phyloP scores from a whole-genome alignment of 2,329 filamentous ascomycete species.

The Ambrosiella cleistominuta region DNA sequence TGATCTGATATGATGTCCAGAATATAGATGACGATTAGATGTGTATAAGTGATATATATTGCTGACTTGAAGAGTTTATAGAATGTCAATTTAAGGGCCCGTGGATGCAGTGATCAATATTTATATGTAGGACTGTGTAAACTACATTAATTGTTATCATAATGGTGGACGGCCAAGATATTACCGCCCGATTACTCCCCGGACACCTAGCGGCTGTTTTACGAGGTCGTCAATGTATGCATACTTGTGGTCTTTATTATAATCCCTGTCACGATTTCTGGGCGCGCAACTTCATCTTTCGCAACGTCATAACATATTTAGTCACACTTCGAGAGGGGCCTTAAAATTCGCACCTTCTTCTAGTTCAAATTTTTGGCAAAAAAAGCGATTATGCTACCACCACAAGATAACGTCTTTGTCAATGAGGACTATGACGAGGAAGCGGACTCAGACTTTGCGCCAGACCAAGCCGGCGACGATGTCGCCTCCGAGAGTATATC shows the following conservation, averaged over 20 bases:
- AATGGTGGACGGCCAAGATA: not conserved
- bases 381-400: not conserved
- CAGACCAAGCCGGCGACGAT: conserved; percentile 33
- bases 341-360: not conserved
- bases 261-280: not conserved
- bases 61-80: no score
- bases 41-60: no score
- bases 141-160: not conserved
- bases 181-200: not conserved
- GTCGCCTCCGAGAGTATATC: conserved; percentile 15
- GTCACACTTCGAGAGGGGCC: not conserved
- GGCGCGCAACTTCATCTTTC: not conserved
- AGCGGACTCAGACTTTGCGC: conserved; percentile 57
- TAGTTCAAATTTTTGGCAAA: not conserved
- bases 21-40: no score
- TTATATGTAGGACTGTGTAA: no score
- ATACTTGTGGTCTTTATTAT: conserved; percentile 6
- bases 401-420: not conserved
- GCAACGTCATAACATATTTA: not conserved
- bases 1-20: no score
- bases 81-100: no score
- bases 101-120: no score
- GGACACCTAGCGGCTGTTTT: not conserved
- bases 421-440: conserved; percentile 42
- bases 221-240: not conserved